These are phyloP conservation scores for Phytophthora cactorum DNA, from an alignment of 352 stramenopile species.

Conservation along the genomic window DNA sequence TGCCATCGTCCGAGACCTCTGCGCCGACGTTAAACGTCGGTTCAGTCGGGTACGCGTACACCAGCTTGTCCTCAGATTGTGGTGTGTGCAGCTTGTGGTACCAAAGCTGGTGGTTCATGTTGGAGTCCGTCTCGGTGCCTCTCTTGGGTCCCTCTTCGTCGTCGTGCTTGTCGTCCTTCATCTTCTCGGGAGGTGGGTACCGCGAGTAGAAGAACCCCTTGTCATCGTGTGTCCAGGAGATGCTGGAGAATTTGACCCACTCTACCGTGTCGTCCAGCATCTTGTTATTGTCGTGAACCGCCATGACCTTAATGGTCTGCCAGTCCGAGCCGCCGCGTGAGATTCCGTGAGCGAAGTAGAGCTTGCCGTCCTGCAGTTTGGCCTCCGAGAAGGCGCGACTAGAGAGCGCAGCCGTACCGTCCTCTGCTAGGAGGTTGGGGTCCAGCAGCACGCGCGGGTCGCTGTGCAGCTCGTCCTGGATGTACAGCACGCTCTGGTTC, in stretches of 20 bases:
- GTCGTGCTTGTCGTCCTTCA: constrained; percentile 55
- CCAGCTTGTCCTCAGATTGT: constrained; percentile 73
- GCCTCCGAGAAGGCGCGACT: constrained; percentile 75
- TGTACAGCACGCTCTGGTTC: constrained; percentile 90
- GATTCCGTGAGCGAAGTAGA: constrained; percentile 87
- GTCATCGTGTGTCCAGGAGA: constrained; percentile 85
- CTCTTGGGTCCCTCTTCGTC: constrained; percentile 51
- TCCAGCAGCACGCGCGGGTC: constrained; percentile 82
- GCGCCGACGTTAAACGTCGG: constrained; percentile 73
- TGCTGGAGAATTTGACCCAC: constrained; percentile 90
- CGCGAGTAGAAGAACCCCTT: constrained; percentile 89
- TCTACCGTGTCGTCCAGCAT: constrained; percentile 81
- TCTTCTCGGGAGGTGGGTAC: constrained; percentile 72
- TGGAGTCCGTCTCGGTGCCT: constrained; percentile 81
- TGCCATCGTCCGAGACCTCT: constrained; percentile 81
- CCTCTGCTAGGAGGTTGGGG: constrained; percentile 74
- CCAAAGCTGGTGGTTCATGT: constrained; percentile 84
- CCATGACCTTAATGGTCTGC: constrained; percentile 88
- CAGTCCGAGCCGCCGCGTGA: constrained; percentile 85
- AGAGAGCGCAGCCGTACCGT: constrained; percentile 79
- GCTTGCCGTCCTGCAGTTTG: constrained; percentile 65
- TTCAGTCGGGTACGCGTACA: constrained; percentile 80
- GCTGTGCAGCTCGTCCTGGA: constrained; percentile 72
- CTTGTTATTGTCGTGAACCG: constrained; percentile 70
- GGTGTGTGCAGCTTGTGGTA: constrained; percentile 79